phyloP scores from a whole-genome alignment of 768 basidiomycete genomes.

The Trichaptum fuscoviolaceum region DNA sequence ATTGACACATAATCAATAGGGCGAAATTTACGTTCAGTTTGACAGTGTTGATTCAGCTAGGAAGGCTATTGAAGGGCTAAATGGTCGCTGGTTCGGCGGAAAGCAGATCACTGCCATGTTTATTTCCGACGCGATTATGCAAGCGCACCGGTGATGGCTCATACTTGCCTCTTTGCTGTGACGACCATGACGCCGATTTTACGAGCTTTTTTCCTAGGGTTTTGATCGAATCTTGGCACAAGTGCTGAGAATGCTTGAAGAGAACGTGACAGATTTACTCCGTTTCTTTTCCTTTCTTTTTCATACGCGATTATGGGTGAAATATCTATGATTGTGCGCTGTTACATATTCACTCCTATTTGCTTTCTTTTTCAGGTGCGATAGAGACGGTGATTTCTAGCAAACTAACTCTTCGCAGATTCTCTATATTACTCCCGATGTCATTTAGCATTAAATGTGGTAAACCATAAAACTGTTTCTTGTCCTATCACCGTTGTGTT shows the following conservation, averaged over 20 bases:
- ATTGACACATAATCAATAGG: slow-evolving; percentile 40
- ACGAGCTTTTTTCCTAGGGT: not conserved
- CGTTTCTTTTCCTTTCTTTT: slow-evolving; percentile 2
- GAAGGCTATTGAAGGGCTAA: slow-evolving; percentile 82
- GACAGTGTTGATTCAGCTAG: slow-evolving; percentile 71
- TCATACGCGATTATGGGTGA: slow-evolving; percentile 5
- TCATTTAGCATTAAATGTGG: not conserved
- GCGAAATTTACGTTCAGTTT: slow-evolving; percentile 97
- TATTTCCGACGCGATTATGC: slow-evolving; percentile 93
- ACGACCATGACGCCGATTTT: slow-evolving; percentile 7
- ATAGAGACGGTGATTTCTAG: not conserved
- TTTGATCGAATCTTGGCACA: not conserved
- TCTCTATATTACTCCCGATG: not conserved
- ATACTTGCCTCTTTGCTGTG: slow-evolving; percentile 1
- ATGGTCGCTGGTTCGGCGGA: slow-evolving; percentile 96
- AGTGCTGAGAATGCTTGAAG: not conserved
- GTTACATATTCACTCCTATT: not conserved
- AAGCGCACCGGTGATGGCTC: slow-evolving; percentile 66
- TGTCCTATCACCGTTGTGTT: not conserved
- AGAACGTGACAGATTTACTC: not conserved
- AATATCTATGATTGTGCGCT: not conserved
- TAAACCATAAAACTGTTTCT: not conserved
- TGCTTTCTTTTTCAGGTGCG: not conserved
- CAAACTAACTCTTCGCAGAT: not conserved
- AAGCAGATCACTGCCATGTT: slow-evolving; percentile 81